Base-by-base conservation (phyloP, 2,329 filamentous ascomycete genomes). In the Claviceps sp. region DNA sequence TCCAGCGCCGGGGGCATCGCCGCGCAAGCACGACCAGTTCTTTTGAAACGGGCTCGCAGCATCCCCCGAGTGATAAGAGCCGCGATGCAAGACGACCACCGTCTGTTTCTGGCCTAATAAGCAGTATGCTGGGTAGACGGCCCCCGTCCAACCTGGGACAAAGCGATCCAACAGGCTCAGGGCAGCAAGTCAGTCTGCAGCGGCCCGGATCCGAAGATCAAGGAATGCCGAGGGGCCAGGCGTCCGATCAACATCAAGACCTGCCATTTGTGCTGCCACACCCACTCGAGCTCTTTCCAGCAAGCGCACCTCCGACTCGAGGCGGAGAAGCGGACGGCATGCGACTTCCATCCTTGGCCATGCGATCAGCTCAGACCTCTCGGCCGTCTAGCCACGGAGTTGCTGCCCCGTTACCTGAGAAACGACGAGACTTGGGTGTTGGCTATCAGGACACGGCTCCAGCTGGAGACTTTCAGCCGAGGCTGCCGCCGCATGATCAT, bases 41-140 rank as follows among this genome's bases (percentile, higher is more conserved):
- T 9, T 42, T 51, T 2, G 55, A 54, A 9, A 52, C 57, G n/a
- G 52, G 48, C 4, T 56, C 60, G 5, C 57, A 57, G 3, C 53
- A 56, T 22, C 37, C 49, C 40, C 46, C 55, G 14, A 40, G 40
- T 20, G 51, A 49, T 16, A 50, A 57, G n/a, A 34, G 59, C 14
- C 60, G 60, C 4, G 57, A 57, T 26, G 16, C 37, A n/a, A 59
- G 65, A 48, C 42, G 42, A n/a, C 42, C 42, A 24, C 60, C 60
- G 14, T 67, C 66, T 7, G 57, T 63, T 4, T 58, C 63, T 11
- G 61, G 58, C 13, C 54, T 68, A 24, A 55, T 67, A 18, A 63
- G 62, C 3, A 61, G 60, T 2, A 54, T 67, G 9, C 42, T 67
- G 18, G 63, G 64, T 2, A 62, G 59, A 44, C 53, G 50, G 2